Evolutionary conservation across 2,329 filamentous ascomycete species (phyloP).

Genomic region (Didymosphaeria variabile): DNA sequence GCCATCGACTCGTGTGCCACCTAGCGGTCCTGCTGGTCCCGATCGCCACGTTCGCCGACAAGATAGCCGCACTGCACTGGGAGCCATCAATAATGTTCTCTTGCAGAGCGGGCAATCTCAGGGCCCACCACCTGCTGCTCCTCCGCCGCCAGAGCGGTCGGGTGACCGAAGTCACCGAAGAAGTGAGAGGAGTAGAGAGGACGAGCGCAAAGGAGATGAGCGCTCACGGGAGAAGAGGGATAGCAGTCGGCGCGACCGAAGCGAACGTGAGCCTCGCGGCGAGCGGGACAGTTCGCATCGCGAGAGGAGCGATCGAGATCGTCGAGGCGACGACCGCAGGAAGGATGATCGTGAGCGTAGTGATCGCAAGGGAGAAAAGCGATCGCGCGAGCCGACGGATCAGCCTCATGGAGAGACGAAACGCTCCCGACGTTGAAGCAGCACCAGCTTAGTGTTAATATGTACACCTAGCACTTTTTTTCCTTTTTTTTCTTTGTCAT

Average conservation of each 20-base stretch:
- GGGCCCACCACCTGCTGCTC: constrained; percentile 26
- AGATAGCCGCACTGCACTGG: constrained; percentile 32
- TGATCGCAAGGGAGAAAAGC: constrained; percentile 16
- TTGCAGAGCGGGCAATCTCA: constrained; percentile 22
- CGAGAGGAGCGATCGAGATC: constrained; percentile 23
- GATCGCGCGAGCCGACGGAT: constrained; percentile 16
- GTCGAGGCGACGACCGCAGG: constrained; percentile 11
- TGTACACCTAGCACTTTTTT: neutral
- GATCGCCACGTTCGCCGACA: constrained; percentile 38
- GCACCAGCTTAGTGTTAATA: neutral
- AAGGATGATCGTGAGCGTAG: constrained; percentile 16
- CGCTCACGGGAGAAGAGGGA: constrained; percentile 27
- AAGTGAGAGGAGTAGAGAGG: constrained; percentile 25
- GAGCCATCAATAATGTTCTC: constrained; percentile 43
- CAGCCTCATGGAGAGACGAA: constrained; percentile 19
- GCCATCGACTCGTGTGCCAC: constrained; percentile 41
- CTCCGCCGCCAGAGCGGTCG: constrained; percentile 26
- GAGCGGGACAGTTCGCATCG: constrained; percentile 16
- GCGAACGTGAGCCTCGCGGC: constrained; percentile 9
- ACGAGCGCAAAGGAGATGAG: constrained; percentile 26
- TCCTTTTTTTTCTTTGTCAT: neutral
- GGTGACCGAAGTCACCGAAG: constrained; percentile 29
- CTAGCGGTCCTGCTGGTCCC: constrained; percentile 44
- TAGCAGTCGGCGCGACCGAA: constrained; percentile 22
- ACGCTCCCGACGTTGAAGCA: constrained; percentile 13